Conservation (phyloP, 2,329 filamentous ascomycete genomes). For the Trichophyton mentagrophytes region DNA sequence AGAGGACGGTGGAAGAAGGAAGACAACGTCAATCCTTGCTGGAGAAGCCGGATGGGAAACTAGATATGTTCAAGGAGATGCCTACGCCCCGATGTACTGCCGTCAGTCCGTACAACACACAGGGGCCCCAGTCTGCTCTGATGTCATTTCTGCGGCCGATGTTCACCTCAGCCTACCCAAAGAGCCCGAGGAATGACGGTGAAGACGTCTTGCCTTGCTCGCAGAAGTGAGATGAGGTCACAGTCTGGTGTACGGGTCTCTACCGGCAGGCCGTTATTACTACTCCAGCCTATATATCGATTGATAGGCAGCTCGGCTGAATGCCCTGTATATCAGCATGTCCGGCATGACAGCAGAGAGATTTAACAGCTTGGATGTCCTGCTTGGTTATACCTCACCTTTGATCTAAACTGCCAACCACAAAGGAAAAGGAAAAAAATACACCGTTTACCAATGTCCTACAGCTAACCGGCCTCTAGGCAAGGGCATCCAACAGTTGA, state of each 20-base stretch:
- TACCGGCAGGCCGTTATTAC: neutral
- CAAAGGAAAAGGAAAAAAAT: too few relatives aligned
- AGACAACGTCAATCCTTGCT: neutral
- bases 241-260: neutral
- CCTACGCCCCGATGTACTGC: too few relatives aligned
- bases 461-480: neutral
- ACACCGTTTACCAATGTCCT: neutral
- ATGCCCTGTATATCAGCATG: neutral
- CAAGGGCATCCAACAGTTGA: neutral
- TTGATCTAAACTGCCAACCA: too few relatives aligned
- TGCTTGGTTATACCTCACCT: too few relatives aligned
- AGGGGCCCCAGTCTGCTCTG: neutral
- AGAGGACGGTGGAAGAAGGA: neutral
- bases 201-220: neutral
- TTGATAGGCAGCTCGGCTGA: neutral
- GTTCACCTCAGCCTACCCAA: neutral
- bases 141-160: neutral
- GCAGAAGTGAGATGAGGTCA: neutral
- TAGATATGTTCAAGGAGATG: neutral
- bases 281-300: neutral
- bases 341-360: neutral
- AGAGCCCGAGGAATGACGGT: neutral
- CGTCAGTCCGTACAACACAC: neutral
- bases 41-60: neutral
- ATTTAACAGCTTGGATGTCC: too few relatives aligned